Evolutionary conservation across 1,284 basidiomycete genomes (phyloP), one percentile per base, ranked within the genome.

Genomic region (Papiliotrema flavescens): DNA sequence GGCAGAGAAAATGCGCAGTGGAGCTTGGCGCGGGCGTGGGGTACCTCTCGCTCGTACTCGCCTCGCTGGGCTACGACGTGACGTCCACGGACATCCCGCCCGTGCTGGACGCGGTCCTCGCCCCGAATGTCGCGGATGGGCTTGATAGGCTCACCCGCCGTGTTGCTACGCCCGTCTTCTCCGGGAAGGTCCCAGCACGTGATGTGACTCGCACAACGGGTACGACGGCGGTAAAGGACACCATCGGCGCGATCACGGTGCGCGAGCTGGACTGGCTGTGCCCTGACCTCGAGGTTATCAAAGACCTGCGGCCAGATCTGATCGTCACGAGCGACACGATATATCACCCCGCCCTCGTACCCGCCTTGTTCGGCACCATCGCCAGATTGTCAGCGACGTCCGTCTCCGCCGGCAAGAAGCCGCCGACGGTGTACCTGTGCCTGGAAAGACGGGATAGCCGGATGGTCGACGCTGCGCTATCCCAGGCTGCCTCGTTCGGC

Each of bases 11-110:
- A 49, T 57, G 76, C 52, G 86, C 82, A 3, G 79, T 92, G 55
- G 91, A 95, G 68, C 79, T 94, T 19, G 91, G 90, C 52, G 85
- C 85, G 62, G 90, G 91, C 28, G 84, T 89, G 49, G 90, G 90
- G 36, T 82, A 89, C 57, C 83, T 86, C 61, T 82, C 87, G 17
- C 84, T 95, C 43, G 82, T 83, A 11, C 79, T 93, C 55, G 79
- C 83, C 39, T 80, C 83, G 19, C 78, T 87, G 35, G 88, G 88
- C 51, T 92, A 85, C 80, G 80, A 87, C 54, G 85, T 90, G 37
- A 77, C 88, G 20, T 84, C 89, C 2, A 93, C 90, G 1, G 92
- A 96, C 74, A 82, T 88, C 14, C 78, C 80, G 20, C 80, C 83
- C 50, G 85, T 92, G 48, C 82, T 90, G 49, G 69, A 79, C 34